Evolutionary conservation across 352 stramenopile species (phyloP).

Genomic region (Aphanomyces cochlioides): DNA sequence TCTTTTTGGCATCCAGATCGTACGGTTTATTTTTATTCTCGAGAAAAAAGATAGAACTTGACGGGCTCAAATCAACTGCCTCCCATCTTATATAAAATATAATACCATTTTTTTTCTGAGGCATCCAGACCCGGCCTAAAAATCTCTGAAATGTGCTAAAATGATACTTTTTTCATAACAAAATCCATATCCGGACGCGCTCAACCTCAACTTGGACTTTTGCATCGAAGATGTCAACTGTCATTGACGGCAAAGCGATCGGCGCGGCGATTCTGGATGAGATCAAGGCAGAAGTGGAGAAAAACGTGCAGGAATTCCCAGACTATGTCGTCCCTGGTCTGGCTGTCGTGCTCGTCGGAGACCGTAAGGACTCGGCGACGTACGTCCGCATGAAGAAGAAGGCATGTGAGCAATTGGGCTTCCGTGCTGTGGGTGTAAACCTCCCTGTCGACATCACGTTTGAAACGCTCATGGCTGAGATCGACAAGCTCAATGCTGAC

Average conservation of each 20-base stretch:
- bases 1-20: too few species aligned
- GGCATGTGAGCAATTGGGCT: conserved; percentile 92
- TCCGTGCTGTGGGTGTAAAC: conserved; percentile 79
- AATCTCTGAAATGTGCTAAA: too few species aligned
- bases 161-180: not conserved
- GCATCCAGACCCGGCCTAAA: too few species aligned
- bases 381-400: conserved; percentile 99
- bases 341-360: conserved; percentile 97
- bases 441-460: conserved; percentile 43
- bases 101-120: too few species aligned
- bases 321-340: conserved; percentile 79
- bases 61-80: too few species aligned
- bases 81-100: too few species aligned
- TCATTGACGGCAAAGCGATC: conserved; percentile 84
- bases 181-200: not conserved
- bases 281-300: conserved; percentile 68
- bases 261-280: conserved; percentile 80
- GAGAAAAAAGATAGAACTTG: too few species aligned
- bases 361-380: conserved; percentile 91
- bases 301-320: conserved; percentile 13
- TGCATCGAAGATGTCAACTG: not conserved
- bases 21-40: too few species aligned
- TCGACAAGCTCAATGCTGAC: conserved; percentile 84
- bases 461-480: conserved; percentile 54
- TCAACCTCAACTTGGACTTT: not conserved